A percentile compares a stretch with the other conserved stretches of the same genome.
phyloP scores from a whole-genome alignment of 73 alveolate species.

The Halteria grandinella region DNA sequence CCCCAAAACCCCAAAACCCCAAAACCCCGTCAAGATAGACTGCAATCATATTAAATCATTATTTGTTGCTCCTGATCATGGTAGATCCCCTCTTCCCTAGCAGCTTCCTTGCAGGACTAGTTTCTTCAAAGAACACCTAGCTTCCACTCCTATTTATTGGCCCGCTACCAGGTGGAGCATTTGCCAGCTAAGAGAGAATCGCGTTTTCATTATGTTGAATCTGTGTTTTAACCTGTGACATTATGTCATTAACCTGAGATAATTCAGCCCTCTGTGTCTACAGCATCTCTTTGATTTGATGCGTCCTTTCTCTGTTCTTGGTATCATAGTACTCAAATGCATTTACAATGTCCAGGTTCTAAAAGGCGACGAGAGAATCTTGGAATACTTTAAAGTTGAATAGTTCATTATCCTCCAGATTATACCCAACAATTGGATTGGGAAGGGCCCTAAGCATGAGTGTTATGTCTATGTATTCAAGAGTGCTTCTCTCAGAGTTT shows the following conservation, averaged over 20 bases:
- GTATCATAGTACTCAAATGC: slow-evolving; percentile 67
- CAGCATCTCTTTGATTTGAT: not conserved
- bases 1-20: too few relatives aligned
- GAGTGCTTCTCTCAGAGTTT: slow-evolving; percentile 35
- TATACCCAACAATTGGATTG: slow-evolving; percentile 23
- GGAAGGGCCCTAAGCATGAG: slow-evolving; percentile 61
- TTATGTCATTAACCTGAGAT: not conserved
- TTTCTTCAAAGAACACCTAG: too few relatives aligned
- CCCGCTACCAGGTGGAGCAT: too few relatives aligned
- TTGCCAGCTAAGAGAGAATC: too few relatives aligned
- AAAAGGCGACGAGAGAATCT: slow-evolving; percentile 57
- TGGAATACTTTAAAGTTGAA: slow-evolving; percentile 58
- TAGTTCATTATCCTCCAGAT: slow-evolving; percentile 33
- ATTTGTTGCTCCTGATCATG: too few relatives aligned
- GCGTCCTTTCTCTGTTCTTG: slow-evolving; percentile 58
- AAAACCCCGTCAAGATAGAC: too few relatives aligned
- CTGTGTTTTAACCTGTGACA: not conserved
- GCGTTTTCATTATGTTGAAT: too few relatives aligned
- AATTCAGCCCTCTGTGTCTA: not conserved
- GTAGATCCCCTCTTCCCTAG: too few relatives aligned
- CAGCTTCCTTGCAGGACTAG: too few relatives aligned
- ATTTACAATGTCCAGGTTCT: slow-evolving; percentile 63
- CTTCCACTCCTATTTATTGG: too few relatives aligned
- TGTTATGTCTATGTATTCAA: slow-evolving; percentile 46
- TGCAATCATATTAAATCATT: too few relatives aligned